Evolutionary conservation across 2,329 filamentous ascomycete genomes (phyloP).

Genomic region (Phialophora verrucosa): DNA sequence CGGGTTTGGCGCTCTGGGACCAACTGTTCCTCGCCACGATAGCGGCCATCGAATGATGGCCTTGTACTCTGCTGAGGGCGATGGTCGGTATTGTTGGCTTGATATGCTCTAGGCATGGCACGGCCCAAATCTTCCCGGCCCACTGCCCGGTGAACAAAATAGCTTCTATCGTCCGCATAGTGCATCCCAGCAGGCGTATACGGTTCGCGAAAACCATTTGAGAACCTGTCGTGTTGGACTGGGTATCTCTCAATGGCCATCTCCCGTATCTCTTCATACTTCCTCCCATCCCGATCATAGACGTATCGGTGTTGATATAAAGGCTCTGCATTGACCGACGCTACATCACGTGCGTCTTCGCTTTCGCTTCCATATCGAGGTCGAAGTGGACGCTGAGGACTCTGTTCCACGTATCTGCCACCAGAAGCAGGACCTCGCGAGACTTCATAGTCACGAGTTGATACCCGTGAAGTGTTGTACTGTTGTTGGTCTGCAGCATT

Average conservation of each 20-base stretch:
- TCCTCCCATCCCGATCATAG: constrained; percentile 11
- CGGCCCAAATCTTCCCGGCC: constrained; percentile 8
- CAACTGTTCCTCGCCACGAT: constrained; percentile 3
- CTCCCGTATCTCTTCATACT: constrained; percentile 12
- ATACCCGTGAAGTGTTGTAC: not conserved
- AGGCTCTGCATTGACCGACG: not conserved
- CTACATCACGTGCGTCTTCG: not conserved
- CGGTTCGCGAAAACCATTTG: not conserved
- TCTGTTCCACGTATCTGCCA: constrained; percentile 12
- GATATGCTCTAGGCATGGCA: constrained; percentile 2
- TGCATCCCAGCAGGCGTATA: not conserved
- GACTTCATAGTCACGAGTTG: not conserved
- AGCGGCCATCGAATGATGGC: constrained; percentile 7
- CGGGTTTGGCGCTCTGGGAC: constrained; percentile 7
- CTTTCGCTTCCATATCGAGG: constrained; percentile 7
- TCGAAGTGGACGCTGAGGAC: constrained; percentile 8
- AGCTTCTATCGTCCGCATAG: constrained; percentile 6
- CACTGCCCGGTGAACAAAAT: not conserved
- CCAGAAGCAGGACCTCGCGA: not conserved
- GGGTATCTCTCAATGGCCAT: constrained; percentile 5
- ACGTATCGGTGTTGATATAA: constrained; percentile 17
- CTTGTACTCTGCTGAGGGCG: not conserved
- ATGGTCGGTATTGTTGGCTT: not conserved
- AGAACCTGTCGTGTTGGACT: not conserved
- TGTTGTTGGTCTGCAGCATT: not conserved